A percentile compares a stretch with the other conserved stretches of the same genome.
phyloP scores from a whole-genome alignment of 164 flowering plant genomes.

The Malania oleifera region DNA sequence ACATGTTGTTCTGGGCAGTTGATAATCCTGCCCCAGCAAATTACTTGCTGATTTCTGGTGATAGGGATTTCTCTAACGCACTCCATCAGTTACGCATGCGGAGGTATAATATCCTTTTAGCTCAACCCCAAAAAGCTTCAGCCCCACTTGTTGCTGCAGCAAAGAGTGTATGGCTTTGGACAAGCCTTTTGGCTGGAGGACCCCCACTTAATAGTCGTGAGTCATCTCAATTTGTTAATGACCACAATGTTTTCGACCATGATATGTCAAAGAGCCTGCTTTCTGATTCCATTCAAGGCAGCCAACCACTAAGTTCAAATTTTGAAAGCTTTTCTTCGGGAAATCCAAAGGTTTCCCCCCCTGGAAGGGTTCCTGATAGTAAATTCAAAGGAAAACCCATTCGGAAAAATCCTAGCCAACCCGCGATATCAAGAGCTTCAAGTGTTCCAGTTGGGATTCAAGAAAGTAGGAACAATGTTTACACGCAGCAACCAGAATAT shows the following conservation, averaged over 20 bases:
- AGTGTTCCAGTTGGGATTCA: constrained; percentile 25
- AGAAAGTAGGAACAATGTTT: constrained; percentile 25
- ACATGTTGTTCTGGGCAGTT: constrained; percentile 91
- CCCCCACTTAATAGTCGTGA: constrained; percentile 45
- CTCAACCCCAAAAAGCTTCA: constrained; percentile 80
- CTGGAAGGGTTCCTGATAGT: constrained; percentile 31
- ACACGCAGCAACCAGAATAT: constrained; percentile 26
- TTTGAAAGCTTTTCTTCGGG: constrained; percentile 25
- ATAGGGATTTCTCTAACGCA: constrained; percentile 86
- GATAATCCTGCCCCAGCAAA: constrained; percentile 97
- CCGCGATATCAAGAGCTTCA: constrained; percentile 32
- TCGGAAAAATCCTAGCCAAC: constrained; percentile 35
- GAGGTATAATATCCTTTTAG: constrained; percentile 84
- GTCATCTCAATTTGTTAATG: constrained; percentile 29
- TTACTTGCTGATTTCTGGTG: constrained; percentile 86
- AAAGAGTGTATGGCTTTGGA: constrained; percentile 93
- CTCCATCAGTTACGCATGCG: constrained; percentile 92
- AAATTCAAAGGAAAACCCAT: constrained; percentile 38
- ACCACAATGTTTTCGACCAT: constrained; percentile 16
- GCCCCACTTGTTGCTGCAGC: constrained; percentile 83
- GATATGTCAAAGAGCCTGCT: constrained; percentile 19
- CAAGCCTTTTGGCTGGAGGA: constrained; percentile 75
- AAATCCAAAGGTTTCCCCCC: constrained; percentile 24
- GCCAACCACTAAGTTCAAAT: constrained; percentile 21
- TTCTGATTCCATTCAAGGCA: constrained; percentile 22